These are phyloP conservation scores for Tetrahymena malaccensis DNA, from an alignment of 73 alveolate species.

Conservation along the genomic window DNA sequence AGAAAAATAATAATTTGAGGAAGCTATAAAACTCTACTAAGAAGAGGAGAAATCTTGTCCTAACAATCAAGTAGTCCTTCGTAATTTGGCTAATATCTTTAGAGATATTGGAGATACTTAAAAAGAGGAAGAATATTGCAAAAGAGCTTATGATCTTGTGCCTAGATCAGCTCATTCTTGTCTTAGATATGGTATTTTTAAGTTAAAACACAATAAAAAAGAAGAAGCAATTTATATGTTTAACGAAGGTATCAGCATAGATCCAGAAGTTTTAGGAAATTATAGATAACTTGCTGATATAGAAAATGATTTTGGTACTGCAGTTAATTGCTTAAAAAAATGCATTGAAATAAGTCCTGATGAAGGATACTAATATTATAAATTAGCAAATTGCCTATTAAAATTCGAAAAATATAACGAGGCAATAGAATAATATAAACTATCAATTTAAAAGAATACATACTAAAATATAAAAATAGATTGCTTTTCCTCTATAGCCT, in stretches of 20 bases:
- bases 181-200: not conserved
- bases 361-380: not conserved
- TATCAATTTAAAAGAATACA: not conserved
- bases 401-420: no score
- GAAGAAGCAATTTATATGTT: not conserved
- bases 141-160: not conserved
- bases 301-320: not conserved
- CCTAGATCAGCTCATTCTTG: not conserved
- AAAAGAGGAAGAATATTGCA: not conserved
- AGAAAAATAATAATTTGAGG: not conserved
- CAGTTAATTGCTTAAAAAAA: not conserved
- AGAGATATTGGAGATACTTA: not conserved
- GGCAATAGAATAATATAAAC: not conserved
- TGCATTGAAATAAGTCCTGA: not conserved
- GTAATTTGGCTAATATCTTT: not conserved
- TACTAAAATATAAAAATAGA: not conserved
- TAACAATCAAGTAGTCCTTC: not conserved
- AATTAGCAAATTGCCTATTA: not conserved
- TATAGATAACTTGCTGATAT: not conserved
- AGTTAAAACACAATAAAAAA: not conserved
- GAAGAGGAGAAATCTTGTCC: not conserved
- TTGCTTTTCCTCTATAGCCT: not conserved
- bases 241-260: not conserved
- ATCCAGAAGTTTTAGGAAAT: not conserved
- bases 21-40: not conserved